phyloP scores from a whole-genome alignment of 805 yeast species.

The Kodamaea neixiangensis region DNA sequence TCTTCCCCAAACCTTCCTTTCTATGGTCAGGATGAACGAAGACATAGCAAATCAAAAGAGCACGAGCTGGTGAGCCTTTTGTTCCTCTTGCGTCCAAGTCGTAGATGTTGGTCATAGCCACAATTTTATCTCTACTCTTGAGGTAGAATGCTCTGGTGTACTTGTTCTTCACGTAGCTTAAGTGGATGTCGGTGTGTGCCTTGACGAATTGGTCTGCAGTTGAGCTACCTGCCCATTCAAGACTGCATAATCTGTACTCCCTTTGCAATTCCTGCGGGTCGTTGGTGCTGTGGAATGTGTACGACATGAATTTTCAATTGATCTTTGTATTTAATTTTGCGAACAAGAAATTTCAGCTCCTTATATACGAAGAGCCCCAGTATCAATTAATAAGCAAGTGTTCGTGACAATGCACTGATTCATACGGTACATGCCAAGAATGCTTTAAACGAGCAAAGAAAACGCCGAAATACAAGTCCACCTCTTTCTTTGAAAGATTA shows the following conservation, averaged over 20 bases:
- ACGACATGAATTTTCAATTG: too few relatives aligned
- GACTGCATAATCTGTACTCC: background rate
- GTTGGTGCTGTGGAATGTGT: background rate
- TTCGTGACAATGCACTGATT: too few relatives aligned
- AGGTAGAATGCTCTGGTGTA: background rate
- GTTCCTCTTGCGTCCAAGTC: background rate
- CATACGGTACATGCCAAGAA: too few relatives aligned
- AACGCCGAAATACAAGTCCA: too few relatives aligned
- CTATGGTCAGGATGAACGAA: slow-evolving; percentile 27
- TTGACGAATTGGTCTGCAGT: background rate
- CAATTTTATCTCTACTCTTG: background rate
- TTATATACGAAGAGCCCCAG: too few relatives aligned
- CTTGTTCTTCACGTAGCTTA: background rate
- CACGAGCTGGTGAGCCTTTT: background rate
- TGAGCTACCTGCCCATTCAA: background rate
- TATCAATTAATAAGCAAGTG: too few relatives aligned
- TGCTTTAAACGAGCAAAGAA: too few relatives aligned
- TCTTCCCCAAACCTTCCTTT: slow-evolving; percentile 29
- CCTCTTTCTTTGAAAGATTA: too few relatives aligned
- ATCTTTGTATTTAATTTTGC: too few relatives aligned
- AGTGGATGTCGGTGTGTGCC: background rate
- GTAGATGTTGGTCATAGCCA: background rate
- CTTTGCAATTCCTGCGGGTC: background rate
- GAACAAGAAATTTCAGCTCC: too few relatives aligned
- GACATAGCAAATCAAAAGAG: slow-evolving; percentile 17